phyloP scores from a whole-genome alignment of 495 filamentous ascomycete genomes.

The Penicillium alfredii region DNA sequence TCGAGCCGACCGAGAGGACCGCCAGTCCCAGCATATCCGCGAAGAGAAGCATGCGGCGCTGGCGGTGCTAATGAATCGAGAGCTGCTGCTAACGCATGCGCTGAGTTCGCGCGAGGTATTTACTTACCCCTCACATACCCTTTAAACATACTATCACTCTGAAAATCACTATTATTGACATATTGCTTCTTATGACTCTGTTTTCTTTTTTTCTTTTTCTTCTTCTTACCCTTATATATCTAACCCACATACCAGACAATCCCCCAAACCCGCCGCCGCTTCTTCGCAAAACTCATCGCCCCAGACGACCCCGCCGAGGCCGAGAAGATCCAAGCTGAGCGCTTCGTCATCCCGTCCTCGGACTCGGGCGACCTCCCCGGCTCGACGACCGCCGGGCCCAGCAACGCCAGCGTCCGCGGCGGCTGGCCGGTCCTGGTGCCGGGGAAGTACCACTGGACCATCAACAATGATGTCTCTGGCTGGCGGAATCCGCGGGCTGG shows the following conservation, averaged over 20 bases:
- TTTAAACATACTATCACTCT: not conserved
- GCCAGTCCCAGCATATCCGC: slow-evolving; percentile 17
- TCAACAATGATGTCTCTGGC: slow-evolving; percentile 12
- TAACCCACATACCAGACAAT: slow-evolving; percentile 24
- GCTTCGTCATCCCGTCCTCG: slow-evolving; percentile 20
- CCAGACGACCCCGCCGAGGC: slow-evolving; percentile 25
- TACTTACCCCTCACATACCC: not conserved
- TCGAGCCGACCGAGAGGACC: not conserved
- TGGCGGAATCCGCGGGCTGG: too few relatives aligned
- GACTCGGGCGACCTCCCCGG: slow-evolving; percentile 6
- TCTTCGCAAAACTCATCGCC: slow-evolving; percentile 31
- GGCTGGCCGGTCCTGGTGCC: slow-evolving; percentile 10
- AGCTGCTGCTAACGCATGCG: slow-evolving; percentile 33
- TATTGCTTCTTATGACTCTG: too few relatives aligned
- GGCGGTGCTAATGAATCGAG: slow-evolving; percentile 29
- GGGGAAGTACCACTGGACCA: slow-evolving; percentile 10
- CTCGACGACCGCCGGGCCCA: not conserved
- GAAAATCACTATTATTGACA: not conserved
- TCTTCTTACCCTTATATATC: slow-evolving; percentile 1
- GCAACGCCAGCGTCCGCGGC: slow-evolving; percentile 4
- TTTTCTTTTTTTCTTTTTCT: not conserved
- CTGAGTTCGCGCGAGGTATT: slow-evolving; percentile 29
- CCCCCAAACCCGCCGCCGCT: slow-evolving; percentile 37
- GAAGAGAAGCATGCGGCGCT: slow-evolving; percentile 35
- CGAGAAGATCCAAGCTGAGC: slow-evolving; percentile 25